Evolutionary conservation across 345 rosid genomes (phyloP).

Genomic region (Clausena lansium): DNA sequence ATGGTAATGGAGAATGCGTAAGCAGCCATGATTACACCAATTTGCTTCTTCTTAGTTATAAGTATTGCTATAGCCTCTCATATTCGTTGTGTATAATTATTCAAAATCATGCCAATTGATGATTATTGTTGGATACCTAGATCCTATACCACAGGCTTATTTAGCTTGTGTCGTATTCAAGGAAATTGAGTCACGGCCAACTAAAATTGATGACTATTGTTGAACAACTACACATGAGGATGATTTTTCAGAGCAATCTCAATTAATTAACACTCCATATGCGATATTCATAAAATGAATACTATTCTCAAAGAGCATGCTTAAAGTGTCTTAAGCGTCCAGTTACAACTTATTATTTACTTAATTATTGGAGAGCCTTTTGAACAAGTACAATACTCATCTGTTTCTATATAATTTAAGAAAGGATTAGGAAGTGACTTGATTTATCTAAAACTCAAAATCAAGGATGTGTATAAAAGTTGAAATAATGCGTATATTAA

Average conservation of each 20-base stretch:
- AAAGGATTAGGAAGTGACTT: too few species aligned
- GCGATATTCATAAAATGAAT: background rate
- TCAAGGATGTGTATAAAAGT: too few species aligned
- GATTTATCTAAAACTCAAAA: too few species aligned
- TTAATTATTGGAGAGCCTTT: too few species aligned
- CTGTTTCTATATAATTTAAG: too few species aligned
- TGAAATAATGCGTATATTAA: too few species aligned
- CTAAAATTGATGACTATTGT: background rate
- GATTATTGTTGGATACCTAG: too few species aligned
- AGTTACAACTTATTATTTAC: too few species aligned
- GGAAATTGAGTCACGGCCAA: background rate
- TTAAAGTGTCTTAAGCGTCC: too few species aligned
- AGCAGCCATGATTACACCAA: background rate
- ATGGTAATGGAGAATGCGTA: constrained; percentile 10
- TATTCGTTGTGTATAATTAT: background rate
- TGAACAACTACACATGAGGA: background rate
- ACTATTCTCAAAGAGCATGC: too few species aligned
- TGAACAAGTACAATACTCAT: too few species aligned
- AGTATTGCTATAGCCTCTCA: background rate
- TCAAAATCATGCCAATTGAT: constrained; percentile 2
- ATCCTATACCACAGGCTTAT: background rate
- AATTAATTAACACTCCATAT: too few species aligned
- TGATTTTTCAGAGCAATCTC: background rate
- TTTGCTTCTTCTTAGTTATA: background rate
- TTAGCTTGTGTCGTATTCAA: background rate